Evolutionary conservation across 768 basidiomycete species (phyloP).

Genomic region (Pleurotus pulmonarius): DNA sequence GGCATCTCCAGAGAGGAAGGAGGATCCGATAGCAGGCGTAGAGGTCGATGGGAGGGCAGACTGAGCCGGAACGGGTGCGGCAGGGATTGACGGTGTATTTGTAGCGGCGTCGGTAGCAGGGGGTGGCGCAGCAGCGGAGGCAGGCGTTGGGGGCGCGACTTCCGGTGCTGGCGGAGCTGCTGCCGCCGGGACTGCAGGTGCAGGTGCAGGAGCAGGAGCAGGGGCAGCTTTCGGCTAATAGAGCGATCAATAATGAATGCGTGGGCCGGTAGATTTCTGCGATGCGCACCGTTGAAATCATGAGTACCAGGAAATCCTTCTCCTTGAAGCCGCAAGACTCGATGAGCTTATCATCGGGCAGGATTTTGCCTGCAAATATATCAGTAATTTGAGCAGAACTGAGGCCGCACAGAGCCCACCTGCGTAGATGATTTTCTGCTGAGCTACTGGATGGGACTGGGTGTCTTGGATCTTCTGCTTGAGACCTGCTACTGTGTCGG

Average conservation of each 20-base stretch:
- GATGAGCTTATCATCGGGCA: slow-evolving; percentile 84
- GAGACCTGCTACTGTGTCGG: slow-evolving; percentile 71
- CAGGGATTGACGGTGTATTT: slow-evolving; percentile 25
- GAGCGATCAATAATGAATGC: neutral
- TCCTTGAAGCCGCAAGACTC: slow-evolving; percentile 91
- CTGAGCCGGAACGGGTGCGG: slow-evolving; percentile 27
- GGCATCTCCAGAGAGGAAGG: slow-evolving; percentile 74
- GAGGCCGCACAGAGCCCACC: slow-evolving; percentile 42
- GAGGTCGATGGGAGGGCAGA: slow-evolving; percentile 30
- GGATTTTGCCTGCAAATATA: slow-evolving; percentile 72
- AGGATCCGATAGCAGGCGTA: slow-evolving; percentile 38
- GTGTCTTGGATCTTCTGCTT: slow-evolving; percentile 80
- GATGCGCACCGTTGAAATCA: slow-evolving; percentile 85
- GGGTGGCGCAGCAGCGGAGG: slow-evolving; percentile 20
- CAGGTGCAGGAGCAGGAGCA: slow-evolving; percentile 16
- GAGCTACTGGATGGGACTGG: slow-evolving; percentile 69
- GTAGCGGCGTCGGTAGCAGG: slow-evolving; percentile 21
- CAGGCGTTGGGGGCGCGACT: slow-evolving; percentile 22
- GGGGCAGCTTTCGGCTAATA: slow-evolving; percentile 57
- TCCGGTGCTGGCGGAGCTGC: slow-evolving; percentile 18
- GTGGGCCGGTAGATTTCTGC: neutral
- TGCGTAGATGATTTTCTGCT: slow-evolving; percentile 94
- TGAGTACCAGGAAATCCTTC: slow-evolving; percentile 98
- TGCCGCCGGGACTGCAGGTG: slow-evolving; percentile 27
- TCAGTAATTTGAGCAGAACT: neutral